Conservation (phyloP, 2,329 filamentous ascomycete genomes). For the Aspergillus felis region DNA sequence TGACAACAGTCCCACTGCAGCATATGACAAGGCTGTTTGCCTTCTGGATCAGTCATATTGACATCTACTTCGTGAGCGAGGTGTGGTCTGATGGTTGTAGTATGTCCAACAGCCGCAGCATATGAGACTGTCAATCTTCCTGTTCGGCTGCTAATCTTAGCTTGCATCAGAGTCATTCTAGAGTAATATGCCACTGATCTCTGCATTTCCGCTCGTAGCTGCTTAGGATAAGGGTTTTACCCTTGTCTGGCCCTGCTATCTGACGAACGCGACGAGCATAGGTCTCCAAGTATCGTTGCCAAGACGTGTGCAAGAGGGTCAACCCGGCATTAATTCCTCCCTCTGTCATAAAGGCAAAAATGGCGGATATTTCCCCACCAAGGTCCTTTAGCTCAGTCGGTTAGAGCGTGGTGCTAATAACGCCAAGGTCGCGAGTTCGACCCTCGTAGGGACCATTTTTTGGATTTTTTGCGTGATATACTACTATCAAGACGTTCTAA, state of each 20-base stretch:
- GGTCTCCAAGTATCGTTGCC: too few relatives aligned
- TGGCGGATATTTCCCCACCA: too few relatives aligned
- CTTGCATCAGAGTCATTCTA: neutral
- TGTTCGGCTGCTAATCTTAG: neutral
- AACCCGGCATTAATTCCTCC: too few relatives aligned
- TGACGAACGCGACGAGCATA: neutral
- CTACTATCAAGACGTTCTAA: too few relatives aligned
- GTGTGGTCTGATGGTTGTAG: neutral
- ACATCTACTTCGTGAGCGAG: neutral
- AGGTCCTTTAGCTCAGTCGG: conserved; percentile 12
- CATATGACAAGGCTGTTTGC: neutral
- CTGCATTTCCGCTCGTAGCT: neutral
- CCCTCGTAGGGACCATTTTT: conserved; percentile 12
- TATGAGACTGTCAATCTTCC: neutral
- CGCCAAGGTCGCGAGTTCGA: conserved; percentile 13
- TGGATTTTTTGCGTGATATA: neutral
- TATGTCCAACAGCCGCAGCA: neutral
- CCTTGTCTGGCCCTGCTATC: neutral
- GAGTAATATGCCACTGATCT: neutral
- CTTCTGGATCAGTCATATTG: neutral
- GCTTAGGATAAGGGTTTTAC: neutral
- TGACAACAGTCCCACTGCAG: neutral
- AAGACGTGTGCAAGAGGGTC: too few relatives aligned
- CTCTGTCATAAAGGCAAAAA: too few relatives aligned
- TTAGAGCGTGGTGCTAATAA: conserved; percentile 15